These are phyloP conservation scores for Aspergillus ustus DNA, from an alignment of 2,329 filamentous ascomycete species.

Conservation along the genomic window DNA sequence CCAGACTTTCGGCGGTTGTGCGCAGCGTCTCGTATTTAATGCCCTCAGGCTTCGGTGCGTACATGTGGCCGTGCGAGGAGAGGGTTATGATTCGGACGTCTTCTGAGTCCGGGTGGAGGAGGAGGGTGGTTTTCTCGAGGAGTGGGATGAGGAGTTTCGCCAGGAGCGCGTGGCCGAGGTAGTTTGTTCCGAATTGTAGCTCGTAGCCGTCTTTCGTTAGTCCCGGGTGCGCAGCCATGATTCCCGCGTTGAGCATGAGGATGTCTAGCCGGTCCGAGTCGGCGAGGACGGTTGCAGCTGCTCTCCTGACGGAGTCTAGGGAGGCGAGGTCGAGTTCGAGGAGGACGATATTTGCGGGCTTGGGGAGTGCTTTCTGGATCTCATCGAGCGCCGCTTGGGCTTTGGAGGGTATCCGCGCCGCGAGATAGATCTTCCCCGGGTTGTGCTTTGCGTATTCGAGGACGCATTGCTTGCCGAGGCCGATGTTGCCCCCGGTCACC, in stretches of 20 bases:
- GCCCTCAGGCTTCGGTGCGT: not conserved
- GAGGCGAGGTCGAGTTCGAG: slow-evolving; percentile 4
- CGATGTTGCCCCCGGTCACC: not conserved
- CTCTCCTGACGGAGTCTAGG: not conserved
- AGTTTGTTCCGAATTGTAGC: slow-evolving; percentile 4
- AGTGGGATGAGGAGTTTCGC: not conserved
- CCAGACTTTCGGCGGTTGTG: not conserved
- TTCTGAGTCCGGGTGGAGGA: not conserved
- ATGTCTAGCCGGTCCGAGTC: not conserved
- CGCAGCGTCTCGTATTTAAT: not conserved
- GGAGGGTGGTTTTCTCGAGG: not conserved
- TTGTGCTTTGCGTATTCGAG: not conserved
- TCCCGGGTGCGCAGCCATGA: not conserved
- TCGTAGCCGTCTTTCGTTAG: not conserved
- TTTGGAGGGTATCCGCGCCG: not conserved
- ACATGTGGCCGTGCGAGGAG: not conserved
- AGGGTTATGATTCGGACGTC: not conserved
- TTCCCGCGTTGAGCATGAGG: slow-evolving; percentile 7
- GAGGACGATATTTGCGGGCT: not conserved
- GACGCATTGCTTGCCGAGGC: not conserved
- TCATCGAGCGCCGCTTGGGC: not conserved
- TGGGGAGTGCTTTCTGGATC: not conserved
- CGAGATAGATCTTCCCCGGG: not conserved
- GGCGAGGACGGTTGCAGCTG: not conserved
- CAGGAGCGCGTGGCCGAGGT: slow-evolving; percentile 1